A percentile compares a stretch with the other conserved stretches of the same genome.
phyloP scores from a whole-genome alignment of 768 basidiomycete species.

The Tylopilus felleus region DNA sequence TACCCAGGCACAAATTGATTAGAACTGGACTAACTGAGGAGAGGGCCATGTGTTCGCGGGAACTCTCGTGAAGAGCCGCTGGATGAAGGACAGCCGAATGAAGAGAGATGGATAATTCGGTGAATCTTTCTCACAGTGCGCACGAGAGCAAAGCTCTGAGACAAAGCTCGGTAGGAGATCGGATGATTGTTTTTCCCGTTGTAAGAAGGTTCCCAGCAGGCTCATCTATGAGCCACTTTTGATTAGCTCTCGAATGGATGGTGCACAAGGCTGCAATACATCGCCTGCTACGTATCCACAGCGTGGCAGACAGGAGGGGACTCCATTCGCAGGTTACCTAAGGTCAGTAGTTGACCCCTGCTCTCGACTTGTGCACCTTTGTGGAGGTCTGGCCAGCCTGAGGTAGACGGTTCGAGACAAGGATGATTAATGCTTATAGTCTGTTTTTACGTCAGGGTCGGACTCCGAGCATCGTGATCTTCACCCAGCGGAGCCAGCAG shows the following conservation, averaged over 20 bases:
- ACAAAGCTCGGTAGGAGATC: slow-evolving; percentile 14
- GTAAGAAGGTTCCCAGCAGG: slow-evolving; percentile 7
- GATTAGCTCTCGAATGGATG: neutral
- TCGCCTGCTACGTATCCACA: too few relatives aligned
- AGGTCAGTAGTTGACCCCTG: neutral
- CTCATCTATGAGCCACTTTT: slow-evolving; percentile 9
- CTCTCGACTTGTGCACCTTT: neutral
- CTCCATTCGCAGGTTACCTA: neutral
- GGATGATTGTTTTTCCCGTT: slow-evolving; percentile 14
- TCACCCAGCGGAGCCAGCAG: slow-evolving; percentile 1
- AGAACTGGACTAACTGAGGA: slow-evolving; percentile 5
- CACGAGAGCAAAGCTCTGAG: slow-evolving; percentile 2
- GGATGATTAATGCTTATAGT: neutral
- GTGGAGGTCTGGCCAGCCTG: too few relatives aligned
- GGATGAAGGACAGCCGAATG: slow-evolving; percentile 12
- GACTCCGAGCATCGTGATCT: neutral
- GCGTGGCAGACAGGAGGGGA: too few relatives aligned
- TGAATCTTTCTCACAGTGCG: slow-evolving; percentile 22
- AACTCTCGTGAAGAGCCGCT: slow-evolving; percentile 13
- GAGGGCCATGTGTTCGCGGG: slow-evolving; percentile 16
- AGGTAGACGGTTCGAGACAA: neutral
- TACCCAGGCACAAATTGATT: slow-evolving; percentile 21
- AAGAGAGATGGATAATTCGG: slow-evolving; percentile 13
- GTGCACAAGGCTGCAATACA: too few relatives aligned
- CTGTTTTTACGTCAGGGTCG: neutral